phyloP scores from a whole-genome alignment of 345 rosid species.

The Eutrema yunnanense region DNA sequence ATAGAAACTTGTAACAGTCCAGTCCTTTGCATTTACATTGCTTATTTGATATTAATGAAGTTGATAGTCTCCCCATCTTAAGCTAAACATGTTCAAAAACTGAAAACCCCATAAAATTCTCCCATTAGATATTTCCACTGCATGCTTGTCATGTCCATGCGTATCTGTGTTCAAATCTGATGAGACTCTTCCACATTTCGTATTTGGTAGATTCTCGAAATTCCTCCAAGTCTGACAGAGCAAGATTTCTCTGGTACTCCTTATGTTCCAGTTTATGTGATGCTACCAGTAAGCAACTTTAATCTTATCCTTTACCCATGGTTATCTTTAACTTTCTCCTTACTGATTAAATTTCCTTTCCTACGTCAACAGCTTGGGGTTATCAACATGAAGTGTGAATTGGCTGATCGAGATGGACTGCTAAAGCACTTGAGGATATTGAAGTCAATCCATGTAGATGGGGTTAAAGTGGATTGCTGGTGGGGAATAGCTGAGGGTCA shows the following conservation, averaged over 20 bases:
- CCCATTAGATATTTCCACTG: background rate
- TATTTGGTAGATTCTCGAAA: constrained; percentile 43
- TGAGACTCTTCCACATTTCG: constrained; percentile 8
- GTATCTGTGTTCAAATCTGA: constrained; percentile 1
- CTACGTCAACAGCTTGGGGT: constrained; percentile 66
- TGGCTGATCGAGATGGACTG: constrained; percentile 80
- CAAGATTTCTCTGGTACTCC: constrained; percentile 81
- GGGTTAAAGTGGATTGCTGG: constrained; percentile 95
- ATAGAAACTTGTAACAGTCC: background rate
- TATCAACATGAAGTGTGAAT: constrained; percentile 86
- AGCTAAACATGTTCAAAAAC: background rate
- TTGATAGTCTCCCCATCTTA: background rate
- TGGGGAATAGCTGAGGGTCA: constrained; percentile 99
- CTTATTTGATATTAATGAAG: background rate
- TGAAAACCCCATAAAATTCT: background rate
- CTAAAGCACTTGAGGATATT: constrained; percentile 69
- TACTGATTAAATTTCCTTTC: constrained; percentile 3
- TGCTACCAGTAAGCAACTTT: constrained; percentile 75
- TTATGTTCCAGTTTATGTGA: constrained; percentile 85
- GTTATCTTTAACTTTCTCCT: background rate
- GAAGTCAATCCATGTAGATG: constrained; percentile 77
- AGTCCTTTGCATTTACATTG: constrained; percentile 1
- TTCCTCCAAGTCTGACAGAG: constrained; percentile 54
- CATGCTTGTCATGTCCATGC: constrained; percentile 11
- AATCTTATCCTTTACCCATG: background rate